Evolutionary conservation across 495 filamentous ascomycete species (phyloP).

Genomic region (Aspergillus diversus): DNA sequence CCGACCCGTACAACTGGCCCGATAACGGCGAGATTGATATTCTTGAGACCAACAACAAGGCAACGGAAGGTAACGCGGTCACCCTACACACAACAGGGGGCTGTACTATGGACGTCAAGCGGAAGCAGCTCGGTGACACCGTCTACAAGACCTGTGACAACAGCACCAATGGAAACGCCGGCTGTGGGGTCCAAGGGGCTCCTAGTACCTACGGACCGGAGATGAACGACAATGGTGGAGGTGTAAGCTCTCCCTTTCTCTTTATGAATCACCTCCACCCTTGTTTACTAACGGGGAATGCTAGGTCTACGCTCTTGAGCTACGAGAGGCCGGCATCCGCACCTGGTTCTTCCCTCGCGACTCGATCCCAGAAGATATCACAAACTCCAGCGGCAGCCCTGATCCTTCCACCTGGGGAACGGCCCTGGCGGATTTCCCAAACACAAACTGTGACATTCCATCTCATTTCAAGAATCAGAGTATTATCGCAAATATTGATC

Average conservation of each 20-base stretch:
- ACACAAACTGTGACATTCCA: slow-evolving; percentile 50
- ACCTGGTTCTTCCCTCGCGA: slow-evolving; percentile 53
- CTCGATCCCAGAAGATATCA: slow-evolving; percentile 44
- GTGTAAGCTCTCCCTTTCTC: slow-evolving; percentile 30
- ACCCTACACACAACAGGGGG: slow-evolving; percentile 48
- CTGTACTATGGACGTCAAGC: slow-evolving; percentile 51
- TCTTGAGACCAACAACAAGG: slow-evolving; percentile 50
- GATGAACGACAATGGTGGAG: slow-evolving; percentile 53
- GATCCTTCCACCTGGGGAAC: slow-evolving; percentile 53
- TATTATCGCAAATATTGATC: slow-evolving; percentile 57
- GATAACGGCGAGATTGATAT: slow-evolving; percentile 55
- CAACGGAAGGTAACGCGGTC: slow-evolving; percentile 48
- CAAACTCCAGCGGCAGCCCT: slow-evolving; percentile 28
- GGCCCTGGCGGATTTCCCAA: slow-evolving; percentile 55
- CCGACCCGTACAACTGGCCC: slow-evolving; percentile 63
- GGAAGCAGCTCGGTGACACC: slow-evolving; percentile 42
- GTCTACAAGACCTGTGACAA: slow-evolving; percentile 41
- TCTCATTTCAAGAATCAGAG: slow-evolving; percentile 54
- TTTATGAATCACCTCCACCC: not conserved
- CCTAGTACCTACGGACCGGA: slow-evolving; percentile 41
- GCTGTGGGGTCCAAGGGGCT: slow-evolving; percentile 47
- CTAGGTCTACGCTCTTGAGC: slow-evolving; percentile 50
- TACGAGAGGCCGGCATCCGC: slow-evolving; percentile 49
- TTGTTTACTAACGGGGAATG: not conserved
- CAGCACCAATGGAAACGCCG: slow-evolving; percentile 41